phyloP scores from a whole-genome alignment of 305 asterid genomes.

The Fraxinus albicans region DNA sequence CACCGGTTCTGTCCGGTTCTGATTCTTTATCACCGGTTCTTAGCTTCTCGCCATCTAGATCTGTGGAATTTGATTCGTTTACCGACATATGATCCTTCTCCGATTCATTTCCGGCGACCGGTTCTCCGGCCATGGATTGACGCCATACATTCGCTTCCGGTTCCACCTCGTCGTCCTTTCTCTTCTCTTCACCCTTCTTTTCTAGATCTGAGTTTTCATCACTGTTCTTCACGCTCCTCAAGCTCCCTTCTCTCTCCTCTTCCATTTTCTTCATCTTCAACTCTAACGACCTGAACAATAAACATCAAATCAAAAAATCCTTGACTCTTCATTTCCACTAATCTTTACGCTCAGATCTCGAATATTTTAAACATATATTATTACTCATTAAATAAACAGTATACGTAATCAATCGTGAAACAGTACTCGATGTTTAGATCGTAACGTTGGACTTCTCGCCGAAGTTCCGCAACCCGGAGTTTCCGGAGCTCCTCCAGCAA shows the following conservation, averaged over 20 bases:
- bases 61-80: constrained; percentile 66
- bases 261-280: constrained; percentile 58
- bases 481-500: constrained; percentile 74
- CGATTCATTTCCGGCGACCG: constrained; percentile 31
- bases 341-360: constrained; percentile 39
- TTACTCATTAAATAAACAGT: background rate
- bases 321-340: constrained; percentile 13
- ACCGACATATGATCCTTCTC: constrained; percentile 53
- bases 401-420: constrained; percentile 24
- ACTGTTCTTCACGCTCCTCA: constrained; percentile 40
- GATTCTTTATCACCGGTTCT: constrained; percentile 38
- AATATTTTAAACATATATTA: constrained; percentile 8
- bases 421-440: constrained; percentile 83
- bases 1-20: constrained; percentile 40
- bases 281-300: constrained; percentile 60
- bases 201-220: constrained; percentile 46
- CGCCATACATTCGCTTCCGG: constrained; percentile 29
- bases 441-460: constrained; percentile 75
- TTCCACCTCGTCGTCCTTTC: constrained; percentile 8
- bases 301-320: constrained; percentile 25
- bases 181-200: constrained; percentile 34
- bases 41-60: constrained; percentile 45
- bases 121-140: constrained; percentile 34
- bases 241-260: constrained; percentile 49
- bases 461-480: constrained; percentile 74